Evolutionary conservation across 352 stramenopile genomes (phyloP), one percentile per base, ranked within the genome.

Genomic region (Labyrinthula sp.): DNA sequence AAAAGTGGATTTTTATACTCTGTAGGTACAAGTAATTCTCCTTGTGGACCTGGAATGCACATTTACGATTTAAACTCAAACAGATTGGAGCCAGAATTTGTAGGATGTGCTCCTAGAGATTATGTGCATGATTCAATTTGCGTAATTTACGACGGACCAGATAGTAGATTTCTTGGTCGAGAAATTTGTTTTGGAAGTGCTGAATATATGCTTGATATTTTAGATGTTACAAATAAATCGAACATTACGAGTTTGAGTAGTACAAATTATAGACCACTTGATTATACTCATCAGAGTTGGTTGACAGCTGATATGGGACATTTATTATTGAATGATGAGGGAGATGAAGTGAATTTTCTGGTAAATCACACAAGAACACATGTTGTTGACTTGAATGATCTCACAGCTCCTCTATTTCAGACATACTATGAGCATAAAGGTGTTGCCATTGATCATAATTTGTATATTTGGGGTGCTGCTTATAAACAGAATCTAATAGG

Each of bases 171-270:
- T 27, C 5, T 7, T 1, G 30, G 35, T 14, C 18, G 12, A 2
- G 40, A 62, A 4, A 59, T 64, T 24, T 64, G 58, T 38, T 62
- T 62, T 18, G 40, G 18, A 10, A 60, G 37, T 27, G 59, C 59
- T 22, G 30, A 2, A 10, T 30, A 57, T 33, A 10, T 28, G 6
- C 20, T 64, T 1, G 35, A 27, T 2, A 52, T 64, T 27, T 23
- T 64, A 1, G 57, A 64, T 33, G 54, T 64, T 2, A 49, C 50
- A 21, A 46, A 56, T 30, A 59, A 57, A 25, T n/a, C n/a, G n/a
- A n/a, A n/a, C n/a, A n/a, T n/a, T n/a, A n/a, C n/a, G n/a, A n/a
- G n/a, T n/a, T n/a, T n/a, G n/a, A n/a, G n/a, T n/a, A n/a, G n/a
- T n/a, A n/a, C n/a, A n/a, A n/a, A n/a, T n/a, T n/a, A n/a, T n/a